A percentile compares a stretch with the other conserved stretches of the same genome.
phyloP scores from a whole-genome alignment of 2,329 filamentous ascomycete species.

The Alternaria incomplexa region DNA sequence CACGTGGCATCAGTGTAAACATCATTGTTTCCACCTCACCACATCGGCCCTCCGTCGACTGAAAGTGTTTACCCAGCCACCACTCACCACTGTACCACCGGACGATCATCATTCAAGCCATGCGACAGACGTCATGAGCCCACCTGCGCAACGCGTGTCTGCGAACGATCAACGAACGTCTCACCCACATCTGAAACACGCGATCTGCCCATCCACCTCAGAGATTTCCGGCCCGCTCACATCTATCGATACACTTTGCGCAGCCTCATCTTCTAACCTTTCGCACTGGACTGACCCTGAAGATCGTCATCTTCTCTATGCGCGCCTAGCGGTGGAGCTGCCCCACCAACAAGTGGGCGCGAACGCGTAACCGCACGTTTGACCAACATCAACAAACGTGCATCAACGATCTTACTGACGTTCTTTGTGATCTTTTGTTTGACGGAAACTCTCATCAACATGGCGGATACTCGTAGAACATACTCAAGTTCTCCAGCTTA shows the following conservation, averaged over 20 bases:
- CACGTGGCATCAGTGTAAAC: not conserved
- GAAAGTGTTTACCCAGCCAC: not conserved
- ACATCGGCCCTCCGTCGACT: not conserved
- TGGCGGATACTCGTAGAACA: not conserved
- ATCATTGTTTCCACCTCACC: not conserved
- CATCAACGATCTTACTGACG: not conserved
- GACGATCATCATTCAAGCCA: not conserved
- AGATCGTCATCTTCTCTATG: slow-evolving; percentile 12
- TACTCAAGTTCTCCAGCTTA: not conserved
- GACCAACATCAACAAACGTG: not conserved
- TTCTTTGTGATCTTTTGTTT: not conserved
- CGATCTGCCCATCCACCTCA: not conserved
- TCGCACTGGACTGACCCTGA: slow-evolving; percentile 8
- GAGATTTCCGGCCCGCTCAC: slow-evolving; percentile 1
- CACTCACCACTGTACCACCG: not conserved
- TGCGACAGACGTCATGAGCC: not conserved
- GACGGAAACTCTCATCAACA: not conserved
- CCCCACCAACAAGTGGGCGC: not conserved
- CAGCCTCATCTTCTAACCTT: not conserved
- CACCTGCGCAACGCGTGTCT: slow-evolving; percentile 5
- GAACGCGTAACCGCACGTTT: not conserved
- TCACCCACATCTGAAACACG: slow-evolving; percentile 14
- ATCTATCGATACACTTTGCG: not conserved
- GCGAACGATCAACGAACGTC: not conserved
- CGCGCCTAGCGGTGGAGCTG: not conserved